phyloP scores from a whole-genome alignment of 2,329 filamentous ascomycete species.

The Phaeosphaeriaceae sp. region DNA sequence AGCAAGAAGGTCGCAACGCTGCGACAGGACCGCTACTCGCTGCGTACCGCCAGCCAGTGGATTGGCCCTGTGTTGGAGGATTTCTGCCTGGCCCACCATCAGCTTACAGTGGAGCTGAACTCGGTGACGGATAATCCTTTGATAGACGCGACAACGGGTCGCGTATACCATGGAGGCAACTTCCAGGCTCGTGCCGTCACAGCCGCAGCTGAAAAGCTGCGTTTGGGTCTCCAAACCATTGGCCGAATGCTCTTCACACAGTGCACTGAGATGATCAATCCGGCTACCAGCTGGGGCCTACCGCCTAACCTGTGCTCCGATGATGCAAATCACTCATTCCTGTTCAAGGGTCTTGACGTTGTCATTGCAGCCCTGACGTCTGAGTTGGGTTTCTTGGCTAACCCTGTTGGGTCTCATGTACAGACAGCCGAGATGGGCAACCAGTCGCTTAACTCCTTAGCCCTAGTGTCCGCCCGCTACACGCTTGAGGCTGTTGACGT shows the following conservation, averaged over 20 bases:
- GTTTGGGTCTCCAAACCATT: constrained; percentile 58
- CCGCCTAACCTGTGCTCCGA: constrained; percentile 67
- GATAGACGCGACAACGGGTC: constrained; percentile 51
- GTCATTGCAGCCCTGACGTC: constrained; percentile 69
- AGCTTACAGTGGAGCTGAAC: constrained; percentile 68
- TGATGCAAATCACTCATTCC: constrained; percentile 64
- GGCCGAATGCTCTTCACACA: constrained; percentile 71
- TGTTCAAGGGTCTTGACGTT: constrained; percentile 70
- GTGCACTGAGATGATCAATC: constrained; percentile 67
- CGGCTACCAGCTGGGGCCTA: constrained; percentile 63
- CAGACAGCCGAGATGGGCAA: constrained; percentile 72
- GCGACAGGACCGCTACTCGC: constrained; percentile 66
- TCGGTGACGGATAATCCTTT: constrained; percentile 72
- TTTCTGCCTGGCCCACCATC: constrained; percentile 61
- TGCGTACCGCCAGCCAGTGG: constrained; percentile 71
- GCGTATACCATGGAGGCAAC: constrained; percentile 64
- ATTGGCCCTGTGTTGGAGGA: constrained; percentile 71
- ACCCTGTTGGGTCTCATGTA: constrained; percentile 67
- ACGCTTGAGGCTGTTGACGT: constrained; percentile 64
- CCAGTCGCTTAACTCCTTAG: constrained; percentile 70
- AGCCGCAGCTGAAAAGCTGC: constrained; percentile 68
- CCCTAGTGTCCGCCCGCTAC: constrained; percentile 64
- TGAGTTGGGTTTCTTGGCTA: constrained; percentile 66
- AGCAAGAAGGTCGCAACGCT: constrained; percentile 9
- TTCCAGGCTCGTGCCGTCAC: constrained; percentile 70